phyloP scores from a whole-genome alignment of 75 land plant genomes.

The Pinus tabuliformis region DNA sequence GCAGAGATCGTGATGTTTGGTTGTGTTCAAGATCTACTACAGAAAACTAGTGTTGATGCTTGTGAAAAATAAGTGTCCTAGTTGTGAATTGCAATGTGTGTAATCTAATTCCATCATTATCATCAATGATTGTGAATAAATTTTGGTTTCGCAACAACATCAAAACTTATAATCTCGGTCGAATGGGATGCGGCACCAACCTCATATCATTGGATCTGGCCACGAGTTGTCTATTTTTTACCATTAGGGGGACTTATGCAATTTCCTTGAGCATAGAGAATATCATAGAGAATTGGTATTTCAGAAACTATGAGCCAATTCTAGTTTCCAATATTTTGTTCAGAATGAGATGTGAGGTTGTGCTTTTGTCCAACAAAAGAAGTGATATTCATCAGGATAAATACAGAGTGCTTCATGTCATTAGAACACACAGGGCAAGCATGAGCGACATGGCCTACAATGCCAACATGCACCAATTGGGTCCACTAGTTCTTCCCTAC shows the following conservation, averaged over 20 bases:
- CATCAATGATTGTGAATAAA: conserved; percentile 65
- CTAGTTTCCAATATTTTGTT: conserved; percentile 39
- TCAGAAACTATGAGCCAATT: conserved; percentile 28
- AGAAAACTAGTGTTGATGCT: conserved; percentile 45
- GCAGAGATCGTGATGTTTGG: conserved; percentile 58
- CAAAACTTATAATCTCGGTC: conserved; percentile 60
- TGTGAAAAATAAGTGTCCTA: conserved; percentile 58
- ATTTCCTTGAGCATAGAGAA: conserved; percentile 39
- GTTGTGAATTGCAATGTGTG: conserved; percentile 77
- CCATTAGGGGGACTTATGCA: conserved; percentile 22
- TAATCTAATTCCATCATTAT: conserved; percentile 66
- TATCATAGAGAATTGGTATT: conserved; percentile 26
- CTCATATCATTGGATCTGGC: conserved; percentile 65
- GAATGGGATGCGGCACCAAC: conserved; percentile 88
- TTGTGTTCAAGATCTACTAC: conserved; percentile 51
- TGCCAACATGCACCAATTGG: conserved; percentile 31
- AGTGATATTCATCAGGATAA: conserved; percentile 40
- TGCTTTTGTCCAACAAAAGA: conserved; percentile 34
- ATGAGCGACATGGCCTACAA: conserved; percentile 29
- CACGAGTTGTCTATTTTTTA: conserved; percentile 50
- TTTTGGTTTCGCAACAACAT: conserved; percentile 59
- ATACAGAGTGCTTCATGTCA: conserved; percentile 31
- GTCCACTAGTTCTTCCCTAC: conserved; percentile 25
- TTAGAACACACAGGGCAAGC: conserved; percentile 50
- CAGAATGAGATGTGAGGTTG: conserved; percentile 54